Evolutionary conservation across 73 alveolate genomes (phyloP), one percentile per base, ranked within the genome.

Genomic region (Uronychia binucleata): DNA sequence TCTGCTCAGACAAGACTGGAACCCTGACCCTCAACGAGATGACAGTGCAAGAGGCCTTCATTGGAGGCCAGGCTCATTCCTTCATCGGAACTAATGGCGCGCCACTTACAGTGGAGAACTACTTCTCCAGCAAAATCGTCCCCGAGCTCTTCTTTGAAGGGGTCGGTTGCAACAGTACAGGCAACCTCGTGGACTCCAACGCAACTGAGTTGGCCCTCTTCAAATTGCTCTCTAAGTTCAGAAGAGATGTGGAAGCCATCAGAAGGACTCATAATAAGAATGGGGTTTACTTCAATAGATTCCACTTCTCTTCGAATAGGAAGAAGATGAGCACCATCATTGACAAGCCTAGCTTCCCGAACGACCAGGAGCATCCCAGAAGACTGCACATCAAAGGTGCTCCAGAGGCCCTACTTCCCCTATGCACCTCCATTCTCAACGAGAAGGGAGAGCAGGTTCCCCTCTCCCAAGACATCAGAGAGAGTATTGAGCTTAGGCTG

Each of bases 1-100:
- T 97, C 78, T 96, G 99, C 90, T 89, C 98, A 0, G 99, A 97
- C 93, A 97, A 96, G 93, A 97, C 99, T 1, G 99, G 98, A 58
- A 95, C 98, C 32, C 80, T 96, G 60, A 94, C 98, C 30, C 90
- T 87, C 87, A 96, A 93, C 83, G 86, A 81, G 30, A 95, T 90
- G 96, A 80, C 85, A 35, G 96, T 94, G 26, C 60, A 59, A 28
- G 82, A 77, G 77, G 34, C 90, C 31, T 91, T 88, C 77, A 79
- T 84, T 34, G 95, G 95, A 85, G 31, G 75, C 1, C 57, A 33
- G 25, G 31, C 11, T 26, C 0, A 1, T 85, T 1, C 1, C 67
- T 46, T 46, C 67, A 11, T 46, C 86, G 67, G 60, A 30, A 5
- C 75, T 67, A 83, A 83, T 30, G 89, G 80, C 75, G 0, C 30